phyloP scores from a whole-genome alignment of 164 flowering plant genomes.

The Stephania cephalantha region DNA sequence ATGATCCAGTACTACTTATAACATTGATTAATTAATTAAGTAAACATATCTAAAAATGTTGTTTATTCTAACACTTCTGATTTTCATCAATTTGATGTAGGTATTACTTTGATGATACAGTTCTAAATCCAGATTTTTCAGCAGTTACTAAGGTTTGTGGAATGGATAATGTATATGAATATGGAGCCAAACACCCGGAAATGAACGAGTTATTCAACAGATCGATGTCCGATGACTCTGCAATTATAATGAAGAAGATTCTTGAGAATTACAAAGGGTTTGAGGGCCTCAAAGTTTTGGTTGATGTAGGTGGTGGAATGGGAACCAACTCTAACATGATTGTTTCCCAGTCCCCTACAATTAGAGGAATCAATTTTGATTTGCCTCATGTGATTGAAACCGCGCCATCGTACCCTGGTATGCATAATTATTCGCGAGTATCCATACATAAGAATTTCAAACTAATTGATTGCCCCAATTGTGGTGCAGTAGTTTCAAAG shows the following conservation, averaged over 20 bases:
- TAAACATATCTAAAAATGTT: too few relatives aligned
- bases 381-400: constrained; percentile 75
- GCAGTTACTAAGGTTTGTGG: constrained; percentile 68
- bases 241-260: constrained; percentile 66
- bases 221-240: constrained; percentile 71
- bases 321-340: constrained; percentile 64
- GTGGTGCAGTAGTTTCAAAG: too few relatives aligned
- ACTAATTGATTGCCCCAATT: too few relatives aligned
- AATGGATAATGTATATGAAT: constrained; percentile 54
- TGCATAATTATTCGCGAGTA: too few relatives aligned
- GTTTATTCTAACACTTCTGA: too few relatives aligned
- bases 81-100: constrained; percentile 17
- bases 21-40: too few relatives aligned
- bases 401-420: constrained; percentile 65
- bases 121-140: constrained; percentile 74
- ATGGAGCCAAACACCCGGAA: constrained; percentile 60
- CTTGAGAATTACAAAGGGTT: constrained; percentile 64
- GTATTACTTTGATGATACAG: constrained; percentile 77
- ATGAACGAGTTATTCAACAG: constrained; percentile 77
- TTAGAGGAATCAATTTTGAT: constrained; percentile 77
- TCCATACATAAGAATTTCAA: too few relatives aligned
- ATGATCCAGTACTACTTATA: too few relatives aligned
- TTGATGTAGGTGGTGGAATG: constrained; percentile 85
- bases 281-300: constrained; percentile 48
- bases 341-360: constrained; percentile 53